Evolutionary conservation across 371 early-diverging fungal species (phyloP).

Genomic region (Quaeritorhiza haematococci): DNA sequence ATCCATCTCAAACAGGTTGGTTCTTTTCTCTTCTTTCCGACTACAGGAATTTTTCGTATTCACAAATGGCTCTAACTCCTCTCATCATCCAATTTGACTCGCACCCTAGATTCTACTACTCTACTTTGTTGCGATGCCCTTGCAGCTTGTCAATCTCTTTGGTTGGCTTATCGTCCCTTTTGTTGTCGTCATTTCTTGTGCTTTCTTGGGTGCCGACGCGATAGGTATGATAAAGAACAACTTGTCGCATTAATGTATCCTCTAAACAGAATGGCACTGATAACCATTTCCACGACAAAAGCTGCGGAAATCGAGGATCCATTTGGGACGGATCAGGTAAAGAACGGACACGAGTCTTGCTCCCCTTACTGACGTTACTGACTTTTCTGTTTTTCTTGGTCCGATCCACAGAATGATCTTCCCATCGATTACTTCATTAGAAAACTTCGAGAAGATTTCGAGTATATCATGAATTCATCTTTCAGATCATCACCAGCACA

Average conservation of each 20-base stretch:
- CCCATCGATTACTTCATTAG: constrained; percentile 30
- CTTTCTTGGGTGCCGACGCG: constrained; percentile 32
- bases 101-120: constrained; percentile 21
- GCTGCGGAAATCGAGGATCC: constrained; percentile 30
- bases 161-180: constrained; percentile 25
- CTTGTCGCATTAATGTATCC: neutral
- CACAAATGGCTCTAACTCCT: no score
- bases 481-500: no score
- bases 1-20: constrained; percentile 29
- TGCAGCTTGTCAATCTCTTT: constrained; percentile 22
- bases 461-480: constrained; percentile 23
- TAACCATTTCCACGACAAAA: neutral
- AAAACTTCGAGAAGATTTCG: constrained; percentile 22
- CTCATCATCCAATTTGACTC: no score
- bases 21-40: no score
- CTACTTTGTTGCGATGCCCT: constrained; percentile 27
- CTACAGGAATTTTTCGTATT: no score
- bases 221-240: constrained; percentile 9
- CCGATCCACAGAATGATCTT: constrained; percentile 22
- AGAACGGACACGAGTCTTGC: neutral
- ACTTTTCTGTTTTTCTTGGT: neutral
- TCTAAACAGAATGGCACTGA: neutral
- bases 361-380: neutral
- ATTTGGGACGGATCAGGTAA: constrained; percentile 27
- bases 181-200: constrained; percentile 14